Evolutionary conservation across 495 filamentous ascomycete species (phyloP), one percentile per base, ranked within the genome.

Genomic region (Penicillium manginii): DNA sequence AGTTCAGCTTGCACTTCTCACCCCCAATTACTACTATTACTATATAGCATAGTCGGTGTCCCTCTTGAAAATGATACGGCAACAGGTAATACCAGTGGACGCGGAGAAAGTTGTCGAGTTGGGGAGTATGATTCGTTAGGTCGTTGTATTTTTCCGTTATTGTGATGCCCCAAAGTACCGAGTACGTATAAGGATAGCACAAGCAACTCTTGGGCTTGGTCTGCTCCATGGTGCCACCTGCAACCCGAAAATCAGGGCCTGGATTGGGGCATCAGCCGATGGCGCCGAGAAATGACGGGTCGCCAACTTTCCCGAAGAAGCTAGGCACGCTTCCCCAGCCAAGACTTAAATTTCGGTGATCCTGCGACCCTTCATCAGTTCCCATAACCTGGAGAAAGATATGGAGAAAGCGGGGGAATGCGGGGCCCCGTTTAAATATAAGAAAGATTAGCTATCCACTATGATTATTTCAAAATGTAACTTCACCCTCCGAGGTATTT

Each of bases 281-380:
- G 15, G 15, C 42, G 49, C 49, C 39, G 21, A 52, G 26, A 39
- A 37, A 40, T 43, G 40, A 9, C 48, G 50, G 42, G 40, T 59
- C 50, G 56, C 26, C 19, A 59, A 49, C n/a, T 48, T 52, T 11
- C 56, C 50, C 40, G 31, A 59, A 59, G 7, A 1, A 46, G 47
- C 14, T 19, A 43, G 39, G 23, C 21, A 54, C 12, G 6, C 9
- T 29, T 32, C 9, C 32, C 17, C 19, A 35, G 17, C n/a, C 14
- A 53, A 40, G 19, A 23, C 8, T 32, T 32, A 39, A 40, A 40
- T 22, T 22, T 5, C 32, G 33, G 50, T 12, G 40, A 18, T 9
- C n/a, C 19, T 17, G 10, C 10, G 14, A 14, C 5, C 35, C 33
- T 3, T 11, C n/a, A 5, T 43, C n/a, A 6, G 7, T 19, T n/a